A percentile compares a stretch with the other conserved stretches of the same genome.
phyloP scores from a whole-genome alignment of 768 basidiomycete genomes.

The Amylocystis lapponica region DNA sequence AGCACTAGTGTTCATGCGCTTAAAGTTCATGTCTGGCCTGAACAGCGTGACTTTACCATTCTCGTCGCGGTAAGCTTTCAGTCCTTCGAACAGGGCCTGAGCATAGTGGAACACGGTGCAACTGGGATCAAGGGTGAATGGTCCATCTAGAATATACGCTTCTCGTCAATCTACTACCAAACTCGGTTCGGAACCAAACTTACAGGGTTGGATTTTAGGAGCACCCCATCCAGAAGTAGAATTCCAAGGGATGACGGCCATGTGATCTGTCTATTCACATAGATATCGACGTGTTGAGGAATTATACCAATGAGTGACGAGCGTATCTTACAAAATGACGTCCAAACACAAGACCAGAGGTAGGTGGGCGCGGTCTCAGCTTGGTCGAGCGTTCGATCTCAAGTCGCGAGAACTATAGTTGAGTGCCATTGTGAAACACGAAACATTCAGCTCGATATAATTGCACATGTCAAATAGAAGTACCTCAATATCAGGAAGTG shows the following conservation, averaged over 20 bases:
- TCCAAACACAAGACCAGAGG: constrained; percentile 74
- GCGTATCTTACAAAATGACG: constrained; percentile 62
- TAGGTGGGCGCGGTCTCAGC: constrained; percentile 59
- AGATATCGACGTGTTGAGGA: constrained; percentile 5
- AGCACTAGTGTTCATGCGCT: constrained; percentile 87
- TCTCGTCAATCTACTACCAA: neutral
- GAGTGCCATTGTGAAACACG: neutral
- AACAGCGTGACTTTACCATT: constrained; percentile 77
- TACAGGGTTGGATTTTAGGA: constrained; percentile 82
- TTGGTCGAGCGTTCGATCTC: constrained; percentile 40
- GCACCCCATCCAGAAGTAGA: constrained; percentile 69
- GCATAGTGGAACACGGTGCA: constrained; percentile 90
- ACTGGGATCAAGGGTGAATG: constrained; percentile 70
- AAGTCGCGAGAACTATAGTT: constrained; percentile 44
- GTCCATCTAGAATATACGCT: constrained; percentile 44
- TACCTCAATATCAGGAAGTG: constrained; percentile 51
- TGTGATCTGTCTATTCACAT: constrained; percentile 67
- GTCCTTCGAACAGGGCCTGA: constrained; percentile 85
- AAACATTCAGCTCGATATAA: neutral
- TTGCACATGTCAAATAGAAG: constrained; percentile 6
- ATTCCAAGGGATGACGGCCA: constrained; percentile 75
- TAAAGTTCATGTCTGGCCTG: constrained; percentile 97
- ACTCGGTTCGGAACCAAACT: constrained; percentile 30
- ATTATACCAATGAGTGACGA: neutral
- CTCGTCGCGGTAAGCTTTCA: constrained; percentile 85